A percentile compares a stretch with the other conserved stretches of the same genome.
These are phyloP conservation scores for Botrytis tulipae DNA, from an alignment of 2,329 filamentous ascomycete species.

Conservation along the genomic window DNA sequence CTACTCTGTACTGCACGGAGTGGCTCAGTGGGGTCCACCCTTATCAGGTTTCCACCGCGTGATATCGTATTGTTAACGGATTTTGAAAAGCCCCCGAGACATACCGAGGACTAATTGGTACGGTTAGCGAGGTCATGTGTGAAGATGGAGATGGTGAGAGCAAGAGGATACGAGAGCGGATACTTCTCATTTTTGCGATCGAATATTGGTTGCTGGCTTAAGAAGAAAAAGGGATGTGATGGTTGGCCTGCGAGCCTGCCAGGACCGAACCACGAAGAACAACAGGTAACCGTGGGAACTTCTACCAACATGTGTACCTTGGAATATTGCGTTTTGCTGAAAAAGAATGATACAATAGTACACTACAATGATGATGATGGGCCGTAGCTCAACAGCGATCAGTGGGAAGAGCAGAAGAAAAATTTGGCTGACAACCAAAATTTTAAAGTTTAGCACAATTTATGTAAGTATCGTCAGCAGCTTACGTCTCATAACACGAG, in stretches of 20 bases:
- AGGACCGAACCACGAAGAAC: background rate
- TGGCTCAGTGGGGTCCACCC: background rate
- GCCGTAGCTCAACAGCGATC: background rate
- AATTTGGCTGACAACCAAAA: background rate
- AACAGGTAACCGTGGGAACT: background rate
- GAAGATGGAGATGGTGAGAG: background rate
- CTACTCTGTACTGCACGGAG: background rate
- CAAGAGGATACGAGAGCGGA: background rate
- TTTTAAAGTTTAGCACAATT: background rate
- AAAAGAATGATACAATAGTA: background rate
- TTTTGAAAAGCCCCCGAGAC: background rate
- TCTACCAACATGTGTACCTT: background rate
- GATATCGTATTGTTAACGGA: background rate
- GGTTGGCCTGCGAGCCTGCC: background rate
- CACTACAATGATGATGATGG: background rate
- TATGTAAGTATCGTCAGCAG: slow-evolving; percentile 5
- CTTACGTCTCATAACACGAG: background rate
- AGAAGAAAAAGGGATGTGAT: background rate
- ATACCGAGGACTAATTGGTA: slow-evolving; percentile 11
- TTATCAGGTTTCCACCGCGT: slow-evolving; percentile 10
- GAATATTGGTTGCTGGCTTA: background rate
- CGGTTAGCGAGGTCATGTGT: background rate
- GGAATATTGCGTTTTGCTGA: background rate
- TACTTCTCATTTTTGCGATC: background rate
- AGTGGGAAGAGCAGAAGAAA: background rate